phyloP scores from a whole-genome alignment of 192 early-diverging fungal genomes.

The Helicostylum pulchrum region DNA sequence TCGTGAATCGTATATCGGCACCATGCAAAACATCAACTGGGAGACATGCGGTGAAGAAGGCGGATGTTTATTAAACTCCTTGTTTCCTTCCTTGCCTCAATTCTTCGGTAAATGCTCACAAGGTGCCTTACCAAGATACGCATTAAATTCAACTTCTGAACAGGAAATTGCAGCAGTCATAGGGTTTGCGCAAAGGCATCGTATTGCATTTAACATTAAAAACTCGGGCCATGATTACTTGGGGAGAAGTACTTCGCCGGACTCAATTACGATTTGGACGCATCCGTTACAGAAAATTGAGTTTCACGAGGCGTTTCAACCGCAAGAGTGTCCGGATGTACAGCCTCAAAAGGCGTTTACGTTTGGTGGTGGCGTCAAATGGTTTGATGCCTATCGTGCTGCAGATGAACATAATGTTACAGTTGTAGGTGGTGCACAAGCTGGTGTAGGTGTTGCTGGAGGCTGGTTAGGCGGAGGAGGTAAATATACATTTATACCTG shows the following conservation, averaged over 20 bases:
- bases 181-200: slow-evolving; percentile 36
- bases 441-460: background rate
- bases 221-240: slow-evolving; percentile 53
- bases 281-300: slow-evolving; percentile 38
- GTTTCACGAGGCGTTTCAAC: slow-evolving; percentile 30
- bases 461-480: slow-evolving; percentile 27
- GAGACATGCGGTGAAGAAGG: slow-evolving; percentile 23
- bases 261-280: slow-evolving; percentile 46
- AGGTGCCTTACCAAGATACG: slow-evolving; percentile 33
- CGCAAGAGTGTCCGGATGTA: slow-evolving; percentile 15
- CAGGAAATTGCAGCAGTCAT: slow-evolving; percentile 33
- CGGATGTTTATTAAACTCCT: slow-evolving; percentile 6
- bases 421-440: slow-evolving; percentile 15
- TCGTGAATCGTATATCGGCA: background rate
- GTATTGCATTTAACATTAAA: slow-evolving; percentile 51
- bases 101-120: slow-evolving; percentile 23
- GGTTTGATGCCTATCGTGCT: slow-evolving; percentile 21
- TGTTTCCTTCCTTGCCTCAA: slow-evolving; percentile 4
- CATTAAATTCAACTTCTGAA: slow-evolving; percentile 29
- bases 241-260: slow-evolving; percentile 44
- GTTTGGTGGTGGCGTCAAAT: slow-evolving; percentile 39
- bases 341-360: background rate
- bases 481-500: too few species aligned
- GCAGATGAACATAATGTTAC: background rate
- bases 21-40: slow-evolving; percentile 30